A percentile compares a stretch with the other conserved stretches of the same genome.
phyloP scores from a whole-genome alignment of 2,329 filamentous ascomycete species.

The Colletotrichum tanaceti region DNA sequence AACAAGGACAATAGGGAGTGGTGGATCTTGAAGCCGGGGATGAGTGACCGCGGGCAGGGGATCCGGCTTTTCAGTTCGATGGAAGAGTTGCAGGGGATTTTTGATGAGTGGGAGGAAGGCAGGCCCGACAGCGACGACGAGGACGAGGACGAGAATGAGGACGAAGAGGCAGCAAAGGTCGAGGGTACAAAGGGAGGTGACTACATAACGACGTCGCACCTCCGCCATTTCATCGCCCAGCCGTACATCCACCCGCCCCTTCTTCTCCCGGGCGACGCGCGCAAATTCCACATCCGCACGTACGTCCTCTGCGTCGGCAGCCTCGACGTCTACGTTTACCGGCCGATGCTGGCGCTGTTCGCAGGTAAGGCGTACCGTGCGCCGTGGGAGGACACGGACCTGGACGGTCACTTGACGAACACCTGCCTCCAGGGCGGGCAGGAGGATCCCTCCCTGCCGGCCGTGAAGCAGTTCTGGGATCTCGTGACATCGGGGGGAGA shows the following conservation, averaged over 20 bases:
- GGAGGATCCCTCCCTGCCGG: constrained; percentile 57
- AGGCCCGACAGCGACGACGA: constrained; percentile 74
- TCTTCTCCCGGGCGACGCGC: constrained; percentile 72
- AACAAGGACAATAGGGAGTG: constrained; percentile 70
- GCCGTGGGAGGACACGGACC: constrained; percentile 66
- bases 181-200: constrained; percentile 54
- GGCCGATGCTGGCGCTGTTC: constrained; percentile 92
- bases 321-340: constrained; percentile 86
- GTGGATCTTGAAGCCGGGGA: constrained; percentile 98
- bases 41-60: constrained; percentile 96
- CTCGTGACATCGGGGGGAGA: constrained; percentile 53
- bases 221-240: constrained; percentile 95
- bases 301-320: constrained; percentile 88
- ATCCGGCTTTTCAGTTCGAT: constrained; percentile 90
- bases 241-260: constrained; percentile 93
- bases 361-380: constrained; percentile 78
- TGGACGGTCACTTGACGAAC: constrained; percentile 89
- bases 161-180: constrained; percentile 44
- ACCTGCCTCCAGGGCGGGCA: constrained; percentile 83
- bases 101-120: constrained; percentile 88
- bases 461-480: constrained; percentile 82
- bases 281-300: constrained; percentile 95
- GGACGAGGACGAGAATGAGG: constrained; percentile 57
- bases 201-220: constrained; percentile 84
- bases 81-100: constrained; percentile 85